These are phyloP conservation scores for Apiospora pterosperma DNA, from an alignment of 2,329 filamentous ascomycete species.

Conservation along the genomic window DNA sequence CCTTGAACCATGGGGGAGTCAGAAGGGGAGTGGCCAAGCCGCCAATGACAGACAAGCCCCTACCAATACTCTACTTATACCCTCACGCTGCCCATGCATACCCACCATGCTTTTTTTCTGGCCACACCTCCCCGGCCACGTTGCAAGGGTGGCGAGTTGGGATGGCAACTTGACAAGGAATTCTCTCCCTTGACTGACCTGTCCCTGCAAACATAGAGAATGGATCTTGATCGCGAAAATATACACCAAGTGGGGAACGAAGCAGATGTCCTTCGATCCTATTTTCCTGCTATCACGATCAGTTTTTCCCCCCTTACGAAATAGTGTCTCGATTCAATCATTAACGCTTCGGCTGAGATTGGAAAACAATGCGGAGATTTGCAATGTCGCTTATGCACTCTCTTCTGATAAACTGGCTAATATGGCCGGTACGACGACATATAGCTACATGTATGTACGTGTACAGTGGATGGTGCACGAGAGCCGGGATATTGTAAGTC, in stretches of 20 bases:
- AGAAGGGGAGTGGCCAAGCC: background rate
- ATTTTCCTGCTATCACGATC: background rate
- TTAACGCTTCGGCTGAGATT: background rate
- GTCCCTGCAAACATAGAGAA: background rate
- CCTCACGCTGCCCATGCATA: slow-evolving; percentile 1
- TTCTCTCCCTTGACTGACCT: background rate
- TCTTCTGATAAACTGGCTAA: background rate
- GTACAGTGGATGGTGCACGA: background rate
- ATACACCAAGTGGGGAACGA: background rate
- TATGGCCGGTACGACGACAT: background rate
- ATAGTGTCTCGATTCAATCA: background rate
- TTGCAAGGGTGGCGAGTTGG: background rate
- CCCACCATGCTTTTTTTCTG: background rate
- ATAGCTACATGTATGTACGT: background rate
- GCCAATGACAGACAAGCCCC: background rate
- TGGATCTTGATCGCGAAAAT: background rate
- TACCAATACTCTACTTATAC: background rate
- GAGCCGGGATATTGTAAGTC: background rate
- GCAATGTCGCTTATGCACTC: background rate
- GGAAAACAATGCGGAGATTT: background rate
- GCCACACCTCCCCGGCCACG: slow-evolving; percentile 3
- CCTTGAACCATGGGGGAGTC: background rate
- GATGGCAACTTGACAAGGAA: background rate
- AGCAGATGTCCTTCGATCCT: background rate
- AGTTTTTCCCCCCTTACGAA: background rate